Conservation (phyloP, 2,329 filamentous ascomycete species). For the Drechslera avenae region DNA sequence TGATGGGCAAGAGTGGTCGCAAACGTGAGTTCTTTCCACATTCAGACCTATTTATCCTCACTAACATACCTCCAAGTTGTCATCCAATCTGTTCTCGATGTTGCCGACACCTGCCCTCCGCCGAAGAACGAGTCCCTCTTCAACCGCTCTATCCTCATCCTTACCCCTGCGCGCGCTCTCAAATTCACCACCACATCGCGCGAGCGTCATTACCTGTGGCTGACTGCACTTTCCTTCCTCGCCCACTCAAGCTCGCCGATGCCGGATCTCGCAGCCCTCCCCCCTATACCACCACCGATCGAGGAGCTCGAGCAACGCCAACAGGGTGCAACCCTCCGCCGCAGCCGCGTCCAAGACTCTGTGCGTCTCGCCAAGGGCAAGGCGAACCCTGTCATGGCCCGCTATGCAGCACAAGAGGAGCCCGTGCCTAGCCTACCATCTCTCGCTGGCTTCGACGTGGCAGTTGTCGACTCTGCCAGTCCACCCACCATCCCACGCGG, state of each 20-base stretch:
- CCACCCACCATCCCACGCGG: slow-evolving; percentile 75
- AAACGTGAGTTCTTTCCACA: slow-evolving; percentile 73
- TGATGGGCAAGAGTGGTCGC: slow-evolving; percentile 92
- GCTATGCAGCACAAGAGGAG: slow-evolving; percentile 39
- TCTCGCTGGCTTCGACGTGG: slow-evolving; percentile 45
- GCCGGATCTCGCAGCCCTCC: slow-evolving; percentile 66
- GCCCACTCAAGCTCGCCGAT: slow-evolving; percentile 85
- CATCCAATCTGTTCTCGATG: slow-evolving; percentile 95
- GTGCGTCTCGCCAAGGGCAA: slow-evolving; percentile 85
- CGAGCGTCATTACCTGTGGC: slow-evolving; percentile 92
- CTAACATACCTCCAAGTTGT: slow-evolving; percentile 63
- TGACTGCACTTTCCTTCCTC: slow-evolving; percentile 92
- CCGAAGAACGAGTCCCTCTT: slow-evolving; percentile 77
- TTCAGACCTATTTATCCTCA: not conserved
- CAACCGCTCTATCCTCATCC: slow-evolving; percentile 90
- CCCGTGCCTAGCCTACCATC: slow-evolving; percentile 40
- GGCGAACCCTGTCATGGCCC: slow-evolving; percentile 42
- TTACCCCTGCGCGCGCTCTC: slow-evolving; percentile 89
- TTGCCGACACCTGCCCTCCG: slow-evolving; percentile 88
- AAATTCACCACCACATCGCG: slow-evolving; percentile 87
- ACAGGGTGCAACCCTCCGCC: slow-evolving; percentile 51
- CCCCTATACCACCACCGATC: slow-evolving; percentile 50
- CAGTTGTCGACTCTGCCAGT: slow-evolving; percentile 67
- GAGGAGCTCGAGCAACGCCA: slow-evolving; percentile 45
- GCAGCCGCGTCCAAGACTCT: slow-evolving; percentile 78